Base-by-base conservation (phyloP, 2,329 filamentous ascomycete genomes). In the Alternaria sp. region DNA sequence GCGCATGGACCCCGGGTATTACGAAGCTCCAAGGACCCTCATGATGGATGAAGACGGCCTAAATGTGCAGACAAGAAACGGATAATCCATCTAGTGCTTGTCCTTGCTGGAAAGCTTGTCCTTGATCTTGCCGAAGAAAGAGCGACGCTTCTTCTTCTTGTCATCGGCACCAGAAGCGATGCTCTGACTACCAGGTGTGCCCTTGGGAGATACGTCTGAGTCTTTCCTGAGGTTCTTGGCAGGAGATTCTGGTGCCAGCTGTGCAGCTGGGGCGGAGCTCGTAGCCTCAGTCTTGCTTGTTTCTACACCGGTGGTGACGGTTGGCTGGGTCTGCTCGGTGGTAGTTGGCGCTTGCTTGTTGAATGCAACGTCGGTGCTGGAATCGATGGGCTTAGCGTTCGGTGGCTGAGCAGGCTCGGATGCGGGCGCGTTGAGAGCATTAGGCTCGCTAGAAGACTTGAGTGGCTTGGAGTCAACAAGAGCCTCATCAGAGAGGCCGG, bases 61-160 rank as follows among this genome's bases (percentile, higher is more conserved):
- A 18, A 61, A 67, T 63, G 58, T 64, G 61, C 60, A 48, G 60
- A 61, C 38, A 52, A 55, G 45, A 46, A 48, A 51, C 57, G 38
- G 32, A 36, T 22, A 22, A 28, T 45, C 53, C 62, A 52, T 60
- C 66, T 72, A 73, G 59, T 70, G 56, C 60, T 75, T 74, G 64
- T 70, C 60, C 57, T 75, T 75, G 67, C 64, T 67, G 22, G 67
- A 68, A 53, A 84, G 73, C 78, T 82, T 83, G 59, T 83, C 81
- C 80, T 84, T 83, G 62, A 85, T 64, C 75, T 80, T 82, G 66
- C 79, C 79, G 61, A 84, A 83, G 70, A 84, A 77, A 55, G 79
- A 80, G 50, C 78, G 78, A 71, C 82, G 78, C 78, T 82, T 83
- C 74, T 81, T 83, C 73, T 82, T 81, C 78, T 82, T 81, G 49